phyloP scores from a whole-genome alignment of 129 eudicot genomes.

The Saposhnikovia divaricata region DNA sequence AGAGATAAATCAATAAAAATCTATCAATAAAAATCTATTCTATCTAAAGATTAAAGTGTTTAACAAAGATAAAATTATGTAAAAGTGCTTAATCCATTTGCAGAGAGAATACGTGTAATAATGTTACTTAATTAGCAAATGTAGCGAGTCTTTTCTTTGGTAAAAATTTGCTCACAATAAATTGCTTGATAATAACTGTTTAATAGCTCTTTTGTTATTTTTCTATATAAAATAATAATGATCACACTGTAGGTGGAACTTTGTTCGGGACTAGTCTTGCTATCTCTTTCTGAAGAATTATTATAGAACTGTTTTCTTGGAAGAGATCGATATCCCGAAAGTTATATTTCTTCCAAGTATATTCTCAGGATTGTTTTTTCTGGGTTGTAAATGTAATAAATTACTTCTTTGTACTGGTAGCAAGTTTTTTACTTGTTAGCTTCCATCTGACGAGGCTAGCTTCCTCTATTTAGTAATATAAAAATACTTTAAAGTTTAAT shows the following conservation, averaged over 20 bases:
- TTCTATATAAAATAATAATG: not conserved
- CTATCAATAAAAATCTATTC: not conserved
- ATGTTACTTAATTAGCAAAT: not conserved
- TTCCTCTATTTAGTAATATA: slow-evolving; percentile 3
- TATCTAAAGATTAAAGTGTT: not conserved
- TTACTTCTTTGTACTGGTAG: not conserved
- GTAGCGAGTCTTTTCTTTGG: not conserved
- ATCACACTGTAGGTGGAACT: not conserved
- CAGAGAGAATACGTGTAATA: not conserved
- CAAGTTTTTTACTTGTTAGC: not conserved
- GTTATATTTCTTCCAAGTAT: not conserved
- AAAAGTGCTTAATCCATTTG: not conserved
- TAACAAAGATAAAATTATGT: not conserved
- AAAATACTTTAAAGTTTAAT: not conserved
- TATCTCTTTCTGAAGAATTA: not conserved
- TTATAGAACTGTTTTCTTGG: not conserved
- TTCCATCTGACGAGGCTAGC: not conserved
- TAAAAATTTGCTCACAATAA: not conserved
- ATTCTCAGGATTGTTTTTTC: not conserved
- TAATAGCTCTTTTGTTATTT: not conserved
- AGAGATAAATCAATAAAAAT: not conserved
- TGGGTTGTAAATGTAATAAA: not conserved
- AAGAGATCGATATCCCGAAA: not conserved
- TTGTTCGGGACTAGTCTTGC: not conserved
- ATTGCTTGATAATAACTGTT: not conserved